These are phyloP conservation scores for Schizochytrium sp. DNA, from an alignment of 108 stramenopile genomes.

Conservation along the genomic window DNA sequence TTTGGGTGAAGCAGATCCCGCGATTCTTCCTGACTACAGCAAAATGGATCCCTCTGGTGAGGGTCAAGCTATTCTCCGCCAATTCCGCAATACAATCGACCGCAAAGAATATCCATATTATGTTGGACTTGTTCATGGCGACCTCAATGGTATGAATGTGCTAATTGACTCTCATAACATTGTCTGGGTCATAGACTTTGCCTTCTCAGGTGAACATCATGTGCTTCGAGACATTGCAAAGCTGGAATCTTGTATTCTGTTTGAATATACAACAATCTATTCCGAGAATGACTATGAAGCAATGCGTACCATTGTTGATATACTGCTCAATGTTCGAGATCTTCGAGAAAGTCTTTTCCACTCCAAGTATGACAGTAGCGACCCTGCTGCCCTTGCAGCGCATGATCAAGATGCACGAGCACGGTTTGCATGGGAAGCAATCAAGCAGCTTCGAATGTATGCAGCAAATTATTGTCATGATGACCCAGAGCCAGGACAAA, in stretches of 20 bases:
- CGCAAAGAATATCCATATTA: background rate
- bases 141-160: slow-evolving; percentile 42
- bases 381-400: background rate
- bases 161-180: slow-evolving; percentile 42
- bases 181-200: slow-evolving; percentile 54
- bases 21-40: background rate
- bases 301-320: background rate
- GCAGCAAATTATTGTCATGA: background rate
- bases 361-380: background rate
- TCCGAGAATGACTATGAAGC: background rate
- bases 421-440: background rate
- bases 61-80: background rate
- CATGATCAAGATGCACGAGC: background rate
- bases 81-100: background rate
- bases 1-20: background rate
- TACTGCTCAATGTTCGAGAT: background rate
- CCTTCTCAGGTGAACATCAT: slow-evolving; percentile 30
- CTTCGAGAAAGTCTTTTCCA: background rate
- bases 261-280: background rate
- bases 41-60: background rate
- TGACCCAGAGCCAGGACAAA: slow-evolving; percentile 45
- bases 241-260: slow-evolving; percentile 50
- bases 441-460: slow-evolving; percentile 50
- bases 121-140: slow-evolving; percentile 34
- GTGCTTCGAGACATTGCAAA: background rate